Evolutionary conservation across 768 basidiomycete species (phyloP).

Genomic region (Postia placenta): DNA sequence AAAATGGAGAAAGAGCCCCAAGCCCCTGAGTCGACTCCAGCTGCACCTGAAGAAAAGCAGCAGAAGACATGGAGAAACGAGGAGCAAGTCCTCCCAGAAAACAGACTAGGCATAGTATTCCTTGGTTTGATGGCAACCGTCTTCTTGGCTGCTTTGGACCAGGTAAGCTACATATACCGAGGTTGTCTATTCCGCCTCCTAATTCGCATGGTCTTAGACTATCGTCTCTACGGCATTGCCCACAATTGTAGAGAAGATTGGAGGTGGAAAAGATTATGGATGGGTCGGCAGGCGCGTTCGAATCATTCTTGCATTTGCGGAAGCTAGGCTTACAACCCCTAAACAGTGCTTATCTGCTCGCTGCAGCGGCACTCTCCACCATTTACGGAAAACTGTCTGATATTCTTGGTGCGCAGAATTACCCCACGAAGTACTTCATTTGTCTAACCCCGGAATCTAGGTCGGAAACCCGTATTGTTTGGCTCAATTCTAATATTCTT

Average conservation of each 20-base stretch:
- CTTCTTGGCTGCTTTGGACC: slow-evolving; percentile 45
- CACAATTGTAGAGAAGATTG: slow-evolving; percentile 40
- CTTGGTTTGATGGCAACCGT: slow-evolving; percentile 36
- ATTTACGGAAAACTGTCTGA: slow-evolving; percentile 78
- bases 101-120: slow-evolving; percentile 36
- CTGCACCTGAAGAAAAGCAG: too few species aligned
- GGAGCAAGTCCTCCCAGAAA: slow-evolving; percentile 37
- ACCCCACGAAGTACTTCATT: slow-evolving; percentile 23
- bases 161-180: slow-evolving; percentile 20
- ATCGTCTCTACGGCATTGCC: slow-evolving; percentile 46
- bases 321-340: background rate
- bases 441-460: slow-evolving; percentile 20
- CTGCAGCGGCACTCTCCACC: slow-evolving; percentile 60
- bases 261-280: slow-evolving; percentile 38
- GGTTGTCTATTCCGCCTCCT: background rate
- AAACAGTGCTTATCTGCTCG: slow-evolving; percentile 65
- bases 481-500: slow-evolving; percentile 61
- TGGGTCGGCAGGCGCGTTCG: slow-evolving; percentile 40
- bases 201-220: slow-evolving; percentile 21
- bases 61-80: slow-evolving; percentile 34
- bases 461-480: slow-evolving; percentile 69
- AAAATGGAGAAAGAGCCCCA: background rate
- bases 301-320: background rate
- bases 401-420: slow-evolving; percentile 28
- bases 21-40: background rate